These are phyloP conservation scores for Huiozyma sinensis DNA, from an alignment of 805 yeast genomes.

Conservation along the genomic window DNA sequence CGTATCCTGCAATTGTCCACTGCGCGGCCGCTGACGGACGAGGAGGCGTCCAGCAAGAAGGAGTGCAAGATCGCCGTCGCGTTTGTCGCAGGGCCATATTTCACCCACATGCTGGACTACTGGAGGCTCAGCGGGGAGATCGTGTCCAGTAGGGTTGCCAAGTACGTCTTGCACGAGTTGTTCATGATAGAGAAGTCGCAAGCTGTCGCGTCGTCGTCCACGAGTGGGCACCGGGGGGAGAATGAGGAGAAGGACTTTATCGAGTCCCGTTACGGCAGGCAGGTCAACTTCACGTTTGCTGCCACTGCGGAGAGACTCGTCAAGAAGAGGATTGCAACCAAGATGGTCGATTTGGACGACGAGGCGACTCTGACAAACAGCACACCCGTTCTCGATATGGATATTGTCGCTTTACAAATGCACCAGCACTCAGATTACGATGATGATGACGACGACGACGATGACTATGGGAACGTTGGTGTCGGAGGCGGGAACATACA, in stretches of 20 bases:
- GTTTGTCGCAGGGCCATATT: slow-evolving; percentile 55
- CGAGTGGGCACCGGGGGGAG: neutral
- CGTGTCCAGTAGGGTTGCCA: slow-evolving; percentile 82
- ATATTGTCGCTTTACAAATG: slow-evolving; percentile 1
- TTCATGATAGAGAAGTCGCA: slow-evolving; percentile 28
- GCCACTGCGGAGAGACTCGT: slow-evolving; percentile 66
- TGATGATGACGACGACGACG: neutral
- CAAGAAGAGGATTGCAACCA: slow-evolving; percentile 62
- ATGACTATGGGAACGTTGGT: neutral
- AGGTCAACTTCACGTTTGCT: slow-evolving; percentile 65
- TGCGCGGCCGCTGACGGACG: slow-evolving; percentile 49
- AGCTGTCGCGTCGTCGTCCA: neutral
- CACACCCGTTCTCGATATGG: neutral
- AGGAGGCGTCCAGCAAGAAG: slow-evolving; percentile 47
- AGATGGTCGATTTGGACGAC: slow-evolving; percentile 34
- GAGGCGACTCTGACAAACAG: neutral
- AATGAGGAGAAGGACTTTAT: slow-evolving; percentile 39
- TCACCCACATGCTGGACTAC: slow-evolving; percentile 63
- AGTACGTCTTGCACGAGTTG: slow-evolving; percentile 62
- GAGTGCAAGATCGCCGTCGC: slow-evolving; percentile 69
- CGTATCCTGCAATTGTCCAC: slow-evolving; percentile 68
- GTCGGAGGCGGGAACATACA: neutral
- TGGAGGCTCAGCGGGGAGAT: slow-evolving; percentile 99
- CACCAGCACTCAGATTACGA: neutral
- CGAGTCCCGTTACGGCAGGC: slow-evolving; percentile 83